Base-by-base conservation (phyloP, 2,329 filamentous ascomycete species). In the Coniochaeta sp. region DNA sequence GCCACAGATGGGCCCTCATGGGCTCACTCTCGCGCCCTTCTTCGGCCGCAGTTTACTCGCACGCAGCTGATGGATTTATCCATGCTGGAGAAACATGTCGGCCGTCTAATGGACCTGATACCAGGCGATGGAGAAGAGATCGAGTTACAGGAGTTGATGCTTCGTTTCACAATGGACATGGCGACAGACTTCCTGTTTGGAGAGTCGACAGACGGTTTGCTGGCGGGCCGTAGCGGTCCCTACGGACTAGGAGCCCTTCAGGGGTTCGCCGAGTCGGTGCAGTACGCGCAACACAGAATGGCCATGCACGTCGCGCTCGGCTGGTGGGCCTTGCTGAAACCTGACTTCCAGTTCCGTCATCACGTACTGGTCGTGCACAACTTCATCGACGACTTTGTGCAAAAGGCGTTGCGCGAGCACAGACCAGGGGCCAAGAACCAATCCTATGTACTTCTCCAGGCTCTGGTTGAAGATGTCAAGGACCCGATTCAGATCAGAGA, bases 11-110 rank as follows among this genome's bases (percentile, higher is more conserved):
- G 83, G 0, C 64, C 69, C 17, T 72, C 73, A 34, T 86, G 84
- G 84, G 76, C 80, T 47, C 73, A 76, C n/a, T 77, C 78, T 0
- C 74, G 82, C 14, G 74, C 78, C 6, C 73, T 84, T 65, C 74
- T 87, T 19, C 72, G 81, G 16, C 83, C 83, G 0, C 77, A 79
- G 64, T 84, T 84, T 62, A 76, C 78, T 17, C 73, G 79, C n/a
- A 76, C 81, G 61, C 80, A 83, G 69, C 76, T 84, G 38, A 85
- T 87, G 38, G 88, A 93, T 70, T 77, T 93, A 26, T 78, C 85
- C 40, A 84, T 86, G 54, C 87, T 91, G 65, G 89, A 93, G 69
- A 77, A 79, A 19, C 89, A 93, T 70, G 79, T 90, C 14, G 76
- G 82, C 60, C 78, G 83, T 38, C 75, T 87, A 47, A 74, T 91